Evolutionary conservation across 2,329 filamentous ascomycete genomes (phyloP), one percentile per base, ranked within the genome.

Genomic region (Saccharata proteae): DNA sequence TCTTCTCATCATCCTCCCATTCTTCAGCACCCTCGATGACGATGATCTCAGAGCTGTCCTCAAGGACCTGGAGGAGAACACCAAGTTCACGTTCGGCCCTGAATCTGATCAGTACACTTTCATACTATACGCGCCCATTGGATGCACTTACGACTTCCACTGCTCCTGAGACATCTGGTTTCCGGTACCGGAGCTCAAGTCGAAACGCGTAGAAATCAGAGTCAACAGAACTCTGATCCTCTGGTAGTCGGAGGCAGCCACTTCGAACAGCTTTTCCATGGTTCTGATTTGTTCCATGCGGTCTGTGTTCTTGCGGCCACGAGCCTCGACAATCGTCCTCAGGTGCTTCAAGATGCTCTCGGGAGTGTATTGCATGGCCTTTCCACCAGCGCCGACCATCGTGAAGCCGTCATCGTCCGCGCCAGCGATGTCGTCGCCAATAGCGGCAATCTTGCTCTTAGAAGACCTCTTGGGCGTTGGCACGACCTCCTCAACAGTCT

Each of bases 271-370:
- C 67, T 86, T 93, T 71, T 96, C 90, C 85, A 98, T 93, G 31
- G 88, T 79, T 59, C 80, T 79, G 60, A 98, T 96, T 63, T 98
- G 90, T 62, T 98, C 90, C 27, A 74, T 54, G 29, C 85, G 79
- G 58, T 98, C 90, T 42, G 90, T 94, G 68, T 96, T 96, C 74
- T 98, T 98, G 70, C 93, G 92, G 56, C 90, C 90, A 66, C 90
- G 75, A 37, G 88, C 86, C 65, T 98, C 90, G 54, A 96, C 69
- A 51, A 98, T 96, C 31, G 77, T 74, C 36, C 88, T 77, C 31
- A 98, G 71, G 59, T 96, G 85, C 69, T 98, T 98, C 58, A 96
- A 80, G 52, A 98, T 98, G 58, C 86, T 90, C 66, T 98, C 90
- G 14, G 88, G 81, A 9, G 92, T 98, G 60, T 93, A 96, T 49